Base-by-base conservation (phyloP, 306 rosid species). In the Cucurbita argyrosperma region DNA sequence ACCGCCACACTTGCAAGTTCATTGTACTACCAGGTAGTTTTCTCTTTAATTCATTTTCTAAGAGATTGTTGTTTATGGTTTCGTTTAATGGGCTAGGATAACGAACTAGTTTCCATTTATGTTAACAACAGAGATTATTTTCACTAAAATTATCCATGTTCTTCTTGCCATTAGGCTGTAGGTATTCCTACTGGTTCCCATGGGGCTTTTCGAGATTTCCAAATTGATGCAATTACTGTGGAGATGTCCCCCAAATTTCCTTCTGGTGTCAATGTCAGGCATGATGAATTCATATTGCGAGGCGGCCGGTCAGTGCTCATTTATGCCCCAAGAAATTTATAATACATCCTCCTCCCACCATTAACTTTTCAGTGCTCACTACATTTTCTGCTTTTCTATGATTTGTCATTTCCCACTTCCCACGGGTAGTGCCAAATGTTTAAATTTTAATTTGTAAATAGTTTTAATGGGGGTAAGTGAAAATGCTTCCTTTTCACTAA, bases 201-300 rank as follows among this genome's bases (percentile, higher is more conserved):
- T 57, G 98, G 98, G 62, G 98, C 92, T 79, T 94, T 94, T 74
- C 95, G 98, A 67, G 98, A 90, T 84, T 94, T 89, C 78, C 97
- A 94, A 89, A 86, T 94, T 77, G 98, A 94, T 72, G 97, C 98
- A 63, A 84, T 94, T 75, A 94, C 96, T 75, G 60, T 94, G 83
- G 97, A 94, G 83, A 78, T 94, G 83, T 85, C 88, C 50, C 85
- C 96, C 10, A 88, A 81, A 82, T 79, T 81, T 82, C 83, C 87
- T 54, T 79, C 82, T 73, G 53, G 81, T 77, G 83, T 83, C 81
- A 81, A 80, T 74, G 82, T 53, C 76, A 79, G 88, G 82, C 88
- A 38, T 47, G 82, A 76, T 76, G 97, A 93, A 49, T 89, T 93
- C 78, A 83, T 93, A 61, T 83, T 87, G 74, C 87, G 84, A 73